A percentile compares a stretch with the other conserved stretches of the same genome.
These are phyloP conservation scores for Alisma plantagoaquatica DNA, from an alignment of 106 monocot species.

Conservation along the genomic window DNA sequence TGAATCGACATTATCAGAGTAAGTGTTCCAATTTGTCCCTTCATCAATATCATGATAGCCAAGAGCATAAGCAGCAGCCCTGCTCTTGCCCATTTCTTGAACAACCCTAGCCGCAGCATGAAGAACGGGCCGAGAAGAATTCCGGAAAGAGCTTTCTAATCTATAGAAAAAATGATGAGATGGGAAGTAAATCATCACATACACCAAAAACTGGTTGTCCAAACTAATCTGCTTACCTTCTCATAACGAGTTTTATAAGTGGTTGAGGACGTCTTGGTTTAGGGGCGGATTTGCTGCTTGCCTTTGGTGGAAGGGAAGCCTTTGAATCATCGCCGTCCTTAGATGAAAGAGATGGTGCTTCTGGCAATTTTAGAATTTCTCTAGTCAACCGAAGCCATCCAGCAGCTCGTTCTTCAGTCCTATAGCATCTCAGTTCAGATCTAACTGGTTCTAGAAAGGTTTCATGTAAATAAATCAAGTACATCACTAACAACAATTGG, in stretches of 20 bases:
- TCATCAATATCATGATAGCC: conserved; percentile 76
- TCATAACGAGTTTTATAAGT: conserved; percentile 94
- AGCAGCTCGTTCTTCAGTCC: conserved; percentile 95
- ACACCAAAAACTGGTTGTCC: too few species aligned
- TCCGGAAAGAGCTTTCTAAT: conserved; percentile 94
- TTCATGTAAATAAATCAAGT: too few species aligned
- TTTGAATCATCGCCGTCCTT: conserved; percentile 51
- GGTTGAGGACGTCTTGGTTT: conserved; percentile 86
- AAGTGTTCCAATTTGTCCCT: conserved; percentile 44
- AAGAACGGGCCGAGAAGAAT: conserved; percentile 94
- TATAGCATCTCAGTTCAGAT: conserved; percentile 24
- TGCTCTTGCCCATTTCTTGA: conserved; percentile 97
- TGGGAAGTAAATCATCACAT: too few species aligned
- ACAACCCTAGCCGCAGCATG: conserved; percentile 97
- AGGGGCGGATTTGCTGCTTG: conserved; percentile 48
- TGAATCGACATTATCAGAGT: conserved; percentile 65
- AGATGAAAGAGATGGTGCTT: conserved; percentile 84
- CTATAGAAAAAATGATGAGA: too few species aligned
- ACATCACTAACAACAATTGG: too few species aligned
- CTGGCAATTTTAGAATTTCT: conserved; percentile 93
- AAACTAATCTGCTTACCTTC: too few species aligned
- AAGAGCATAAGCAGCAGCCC: conserved; percentile 92
- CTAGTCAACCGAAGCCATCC: conserved; percentile 94
- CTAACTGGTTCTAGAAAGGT: too few species aligned
- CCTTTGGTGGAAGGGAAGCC: conserved; percentile 50